Conservation (phyloP, 1,139 yeast species). For the Blastobotrys serpentis region DNA sequence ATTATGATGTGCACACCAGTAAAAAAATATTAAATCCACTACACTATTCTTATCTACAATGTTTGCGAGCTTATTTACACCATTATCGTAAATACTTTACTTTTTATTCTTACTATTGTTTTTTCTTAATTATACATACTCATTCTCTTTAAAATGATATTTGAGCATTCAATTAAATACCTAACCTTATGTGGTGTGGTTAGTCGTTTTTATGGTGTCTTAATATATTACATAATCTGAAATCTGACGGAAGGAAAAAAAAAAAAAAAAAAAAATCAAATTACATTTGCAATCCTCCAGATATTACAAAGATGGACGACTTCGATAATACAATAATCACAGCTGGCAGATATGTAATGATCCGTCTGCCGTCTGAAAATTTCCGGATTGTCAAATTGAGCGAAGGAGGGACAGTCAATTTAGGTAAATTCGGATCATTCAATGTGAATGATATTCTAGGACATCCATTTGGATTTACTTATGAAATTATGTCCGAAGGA, state of each 20-base stretch:
- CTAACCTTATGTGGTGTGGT: not conserved
- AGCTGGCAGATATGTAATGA: conserved; percentile 51
- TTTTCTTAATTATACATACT: too few relatives aligned
- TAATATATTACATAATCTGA: not conserved
- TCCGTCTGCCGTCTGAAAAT: conserved; percentile 79
- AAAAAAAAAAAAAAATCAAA: conserved; percentile 10
- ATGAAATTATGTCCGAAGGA: conserved; percentile 60
- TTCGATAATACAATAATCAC: conserved; percentile 35
- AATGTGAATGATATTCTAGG: conserved; percentile 73
- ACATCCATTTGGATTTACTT: conserved; percentile 81
- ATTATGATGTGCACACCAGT: not conserved
- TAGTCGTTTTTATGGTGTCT: not conserved
- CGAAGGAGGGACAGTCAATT: conserved; percentile 57
- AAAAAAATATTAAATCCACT: too few relatives aligned
- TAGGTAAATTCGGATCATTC: conserved; percentile 93
- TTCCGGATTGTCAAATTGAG: conserved; percentile 66
- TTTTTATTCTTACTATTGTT: too few relatives aligned
- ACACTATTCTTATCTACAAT: too few relatives aligned
- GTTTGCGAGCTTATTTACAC: too few relatives aligned
- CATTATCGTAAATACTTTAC: too few relatives aligned
- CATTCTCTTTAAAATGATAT: not conserved
- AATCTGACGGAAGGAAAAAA: not conserved
- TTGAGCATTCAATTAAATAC: not conserved
- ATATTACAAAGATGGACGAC: conserved; percentile 1
- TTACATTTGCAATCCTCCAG: not conserved